Evolutionary conservation across 2,329 filamentous ascomycete species (phyloP).

Genomic region (Fusarium piperis): DNA sequence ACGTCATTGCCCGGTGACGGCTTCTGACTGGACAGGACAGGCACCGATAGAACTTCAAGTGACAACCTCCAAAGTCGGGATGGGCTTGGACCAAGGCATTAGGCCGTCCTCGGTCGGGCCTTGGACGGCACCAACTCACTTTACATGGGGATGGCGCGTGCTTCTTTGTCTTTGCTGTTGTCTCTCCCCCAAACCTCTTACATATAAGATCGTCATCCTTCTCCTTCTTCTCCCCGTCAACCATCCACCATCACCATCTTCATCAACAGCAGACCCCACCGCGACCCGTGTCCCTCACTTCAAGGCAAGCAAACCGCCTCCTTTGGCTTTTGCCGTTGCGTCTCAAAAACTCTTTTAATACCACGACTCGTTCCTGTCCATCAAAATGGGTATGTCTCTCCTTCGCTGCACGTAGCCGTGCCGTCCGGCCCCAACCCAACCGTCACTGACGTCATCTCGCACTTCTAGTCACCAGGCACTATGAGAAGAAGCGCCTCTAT

Average conservation of each 20-base stretch:
- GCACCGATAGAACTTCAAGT: neutral
- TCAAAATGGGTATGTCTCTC: slow-evolving; percentile 39
- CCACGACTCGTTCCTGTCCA: neutral
- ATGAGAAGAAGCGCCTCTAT: slow-evolving; percentile 55
- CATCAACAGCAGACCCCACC: slow-evolving; percentile 17
- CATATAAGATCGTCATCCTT: slow-evolving; percentile 38
- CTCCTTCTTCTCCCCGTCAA: neutral
- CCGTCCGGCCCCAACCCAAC: slow-evolving; percentile 11
- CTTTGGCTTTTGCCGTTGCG: slow-evolving; percentile 23
- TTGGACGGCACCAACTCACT: neutral
- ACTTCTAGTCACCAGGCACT: slow-evolving; percentile 41
- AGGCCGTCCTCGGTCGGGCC: slow-evolving; percentile 18
- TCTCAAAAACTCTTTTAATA: neutral
- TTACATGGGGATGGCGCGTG: slow-evolving; percentile 2
- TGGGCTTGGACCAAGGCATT: slow-evolving; percentile 24
- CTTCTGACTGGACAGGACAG: slow-evolving; percentile 1
- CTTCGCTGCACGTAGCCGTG: slow-evolving; percentile 12
- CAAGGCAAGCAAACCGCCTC: slow-evolving; percentile 5
- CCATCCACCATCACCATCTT: slow-evolving; percentile 1
- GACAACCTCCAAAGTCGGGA: neutral
- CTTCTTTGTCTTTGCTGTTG: neutral
- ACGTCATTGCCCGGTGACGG: slow-evolving; percentile 38
- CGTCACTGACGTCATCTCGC: slow-evolving; percentile 37
- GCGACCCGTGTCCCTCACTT: slow-evolving; percentile 15
- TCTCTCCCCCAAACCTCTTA: slow-evolving; percentile 3